phyloP scores from a whole-genome alignment of 257 asterid genomes.

The Lycium barbarum region DNA sequence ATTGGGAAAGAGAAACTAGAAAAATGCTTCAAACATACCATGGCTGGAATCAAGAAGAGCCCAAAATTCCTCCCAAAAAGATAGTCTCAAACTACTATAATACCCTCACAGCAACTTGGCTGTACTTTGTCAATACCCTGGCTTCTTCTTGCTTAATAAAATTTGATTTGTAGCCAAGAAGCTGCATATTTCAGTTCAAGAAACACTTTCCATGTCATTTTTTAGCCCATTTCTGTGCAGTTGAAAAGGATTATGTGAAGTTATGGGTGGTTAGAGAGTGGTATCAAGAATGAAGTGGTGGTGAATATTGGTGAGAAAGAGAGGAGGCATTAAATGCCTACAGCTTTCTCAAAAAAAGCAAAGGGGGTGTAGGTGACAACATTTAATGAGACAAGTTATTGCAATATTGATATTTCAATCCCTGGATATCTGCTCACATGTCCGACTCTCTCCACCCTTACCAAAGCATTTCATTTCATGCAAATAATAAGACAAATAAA shows the following conservation, averaged over 20 bases:
- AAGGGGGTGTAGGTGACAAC: constrained; percentile 50
- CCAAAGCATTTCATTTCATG: not conserved
- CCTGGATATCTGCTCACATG: constrained; percentile 52
- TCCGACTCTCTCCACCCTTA: constrained; percentile 27
- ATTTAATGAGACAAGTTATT: constrained; percentile 49
- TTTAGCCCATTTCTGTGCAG: not conserved
- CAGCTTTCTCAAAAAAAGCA: constrained; percentile 42
- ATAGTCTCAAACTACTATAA: not conserved
- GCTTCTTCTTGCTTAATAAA: not conserved
- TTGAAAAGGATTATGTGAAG: not conserved
- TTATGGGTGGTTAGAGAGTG: constrained; percentile 11
- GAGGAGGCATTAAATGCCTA: constrained; percentile 48
- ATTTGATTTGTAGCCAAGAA: not conserved
- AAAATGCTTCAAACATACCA: constrained; percentile 9
- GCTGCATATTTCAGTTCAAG: constrained; percentile 13
- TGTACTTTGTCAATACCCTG: not conserved
- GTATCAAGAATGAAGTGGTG: constrained; percentile 33
- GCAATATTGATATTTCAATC: constrained; percentile 42
- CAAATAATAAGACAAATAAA: not conserved
- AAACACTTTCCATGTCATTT: not conserved
- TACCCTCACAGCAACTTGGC: not conserved
- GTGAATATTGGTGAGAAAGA: constrained; percentile 29
- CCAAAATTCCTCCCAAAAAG: not conserved
- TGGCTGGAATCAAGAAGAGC: not conserved
- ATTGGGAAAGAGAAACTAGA: not conserved